Conservation (phyloP, 2,329 filamentous ascomycete genomes). For the Penicillium janthinellum region DNA sequence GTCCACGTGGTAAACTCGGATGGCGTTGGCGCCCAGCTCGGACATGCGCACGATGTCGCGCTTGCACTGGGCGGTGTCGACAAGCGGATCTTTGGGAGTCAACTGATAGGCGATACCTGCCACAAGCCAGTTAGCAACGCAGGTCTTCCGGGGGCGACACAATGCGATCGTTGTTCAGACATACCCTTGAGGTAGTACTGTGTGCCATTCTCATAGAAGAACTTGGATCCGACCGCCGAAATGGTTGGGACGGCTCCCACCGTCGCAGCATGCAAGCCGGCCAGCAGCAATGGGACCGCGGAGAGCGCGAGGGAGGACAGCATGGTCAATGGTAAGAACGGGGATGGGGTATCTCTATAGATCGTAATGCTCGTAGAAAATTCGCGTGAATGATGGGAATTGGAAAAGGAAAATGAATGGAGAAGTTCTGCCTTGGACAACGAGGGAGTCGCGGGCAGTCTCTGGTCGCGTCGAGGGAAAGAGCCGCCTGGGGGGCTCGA, state of each 20-base stretch:
- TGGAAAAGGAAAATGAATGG: neutral
- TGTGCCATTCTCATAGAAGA: constrained; percentile 77
- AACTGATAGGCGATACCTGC: constrained; percentile 73
- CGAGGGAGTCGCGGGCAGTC: constrained; percentile 11
- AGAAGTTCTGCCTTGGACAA: constrained; percentile 8
- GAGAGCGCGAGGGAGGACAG: constrained; percentile 21
- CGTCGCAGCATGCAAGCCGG: constrained; percentile 30
- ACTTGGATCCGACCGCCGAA: constrained; percentile 72
- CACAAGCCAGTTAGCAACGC: constrained; percentile 1
- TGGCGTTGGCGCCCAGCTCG: constrained; percentile 76
- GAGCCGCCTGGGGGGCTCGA: constrained; percentile 4
- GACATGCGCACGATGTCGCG: constrained; percentile 78
- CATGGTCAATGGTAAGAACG: constrained; percentile 20
- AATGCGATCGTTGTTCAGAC: constrained; percentile 7
- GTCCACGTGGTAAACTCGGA: constrained; percentile 88
- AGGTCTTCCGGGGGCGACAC: neutral
- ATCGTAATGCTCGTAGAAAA: constrained; percentile 1
- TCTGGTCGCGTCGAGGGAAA: constrained; percentile 4
- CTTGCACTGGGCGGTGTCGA: constrained; percentile 73
- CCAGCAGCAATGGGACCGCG: constrained; percentile 29
- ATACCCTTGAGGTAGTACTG: constrained; percentile 84
- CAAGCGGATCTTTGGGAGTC: constrained; percentile 70
- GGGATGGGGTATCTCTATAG: neutral
- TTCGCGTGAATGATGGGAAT: neutral
- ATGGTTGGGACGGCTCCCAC: constrained; percentile 56